Conservation (phyloP, 805 yeast genomes). For the Pichia heedii region DNA sequence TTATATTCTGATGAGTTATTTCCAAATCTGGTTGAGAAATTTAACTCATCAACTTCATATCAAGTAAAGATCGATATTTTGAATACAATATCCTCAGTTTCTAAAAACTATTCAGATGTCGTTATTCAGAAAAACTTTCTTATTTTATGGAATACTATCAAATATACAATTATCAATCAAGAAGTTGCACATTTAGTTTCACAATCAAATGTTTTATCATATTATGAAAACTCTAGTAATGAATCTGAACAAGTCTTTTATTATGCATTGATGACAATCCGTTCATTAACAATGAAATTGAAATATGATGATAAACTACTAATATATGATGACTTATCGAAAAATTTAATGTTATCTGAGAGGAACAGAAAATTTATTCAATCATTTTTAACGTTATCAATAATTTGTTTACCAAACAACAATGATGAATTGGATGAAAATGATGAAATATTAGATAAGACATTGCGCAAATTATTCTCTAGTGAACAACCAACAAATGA, state of each 20-base stretch:
- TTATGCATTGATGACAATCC: conserved; percentile 36
- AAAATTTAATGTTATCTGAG: conserved; percentile 29
- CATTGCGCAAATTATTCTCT: conserved; percentile 35
- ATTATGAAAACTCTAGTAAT: conserved; percentile 25
- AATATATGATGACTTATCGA: conserved; percentile 38
- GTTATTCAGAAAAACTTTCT: conserved; percentile 55
- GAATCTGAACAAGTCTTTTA: conserved; percentile 30
- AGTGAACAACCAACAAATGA: conserved; percentile 9
- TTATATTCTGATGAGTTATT: conserved; percentile 64
- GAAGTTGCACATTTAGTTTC: conserved; percentile 33
- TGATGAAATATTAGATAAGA: conserved; percentile 37
- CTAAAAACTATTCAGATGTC: conserved; percentile 40
- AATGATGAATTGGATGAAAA: conserved; percentile 30
- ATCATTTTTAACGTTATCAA: conserved; percentile 50
- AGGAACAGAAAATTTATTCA: conserved; percentile 48
- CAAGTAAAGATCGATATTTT: conserved; percentile 68
- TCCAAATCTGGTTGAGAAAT: conserved; percentile 69
- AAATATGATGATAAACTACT: conserved; percentile 7
- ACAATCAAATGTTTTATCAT: conserved; percentile 18
- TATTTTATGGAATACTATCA: conserved; percentile 78
- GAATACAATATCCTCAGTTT: conserved; percentile 48
- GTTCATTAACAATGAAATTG: conserved; percentile 31
- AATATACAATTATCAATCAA: conserved; percentile 80
- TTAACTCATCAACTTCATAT: conserved; percentile 61
- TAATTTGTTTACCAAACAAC: conserved; percentile 22